Percentiles rank a stretch among this genome's conserved stretches.
phyloP scores from a whole-genome alignment of 192 early-diverging fungal genomes.

The Powellomyces hirtus region DNA sequence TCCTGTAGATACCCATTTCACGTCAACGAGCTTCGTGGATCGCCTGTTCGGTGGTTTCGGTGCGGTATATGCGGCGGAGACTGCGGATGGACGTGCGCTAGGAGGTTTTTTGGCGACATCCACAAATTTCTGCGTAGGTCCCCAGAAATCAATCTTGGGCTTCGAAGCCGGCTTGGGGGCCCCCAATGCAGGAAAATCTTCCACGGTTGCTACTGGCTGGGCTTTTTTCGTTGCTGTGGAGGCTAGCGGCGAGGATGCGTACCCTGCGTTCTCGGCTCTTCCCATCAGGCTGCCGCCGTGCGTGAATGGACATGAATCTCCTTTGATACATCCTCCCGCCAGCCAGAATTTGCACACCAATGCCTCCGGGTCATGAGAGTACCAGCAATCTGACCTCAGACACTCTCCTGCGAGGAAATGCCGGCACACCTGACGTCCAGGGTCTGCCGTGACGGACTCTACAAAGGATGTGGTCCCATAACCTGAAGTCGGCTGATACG shows the following conservation, averaged over 20 bases:
- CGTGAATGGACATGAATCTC: conserved; percentile 41
- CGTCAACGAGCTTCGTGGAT: conserved; percentile 10
- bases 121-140: conserved; percentile 32
- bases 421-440: conserved; percentile 41
- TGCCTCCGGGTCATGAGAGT: conserved; percentile 42
- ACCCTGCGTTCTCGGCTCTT: not conserved
- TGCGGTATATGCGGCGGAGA: not conserved
- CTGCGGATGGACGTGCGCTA: not conserved
- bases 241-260: not conserved
- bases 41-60: not conserved
- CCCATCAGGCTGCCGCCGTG: conserved; percentile 31
- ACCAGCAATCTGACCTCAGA: conserved; percentile 53
- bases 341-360: conserved; percentile 51
- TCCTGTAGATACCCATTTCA: conserved; percentile 45
- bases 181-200: conserved; percentile 35
- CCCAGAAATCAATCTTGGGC: conserved; percentile 39
- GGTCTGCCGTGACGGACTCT: not conserved
- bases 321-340: conserved; percentile 40
- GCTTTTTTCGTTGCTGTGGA: conserved; percentile 1
- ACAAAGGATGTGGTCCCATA: not conserved
- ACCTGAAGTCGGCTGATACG: no score
- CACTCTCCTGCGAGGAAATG: conserved; percentile 50
- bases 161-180: not conserved
- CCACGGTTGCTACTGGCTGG: conserved; percentile 1
- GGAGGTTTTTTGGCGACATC: conserved; percentile 27